phyloP scores from a whole-genome alignment of 495 filamentous ascomycete species.

The Usnea hakonensis region DNA sequence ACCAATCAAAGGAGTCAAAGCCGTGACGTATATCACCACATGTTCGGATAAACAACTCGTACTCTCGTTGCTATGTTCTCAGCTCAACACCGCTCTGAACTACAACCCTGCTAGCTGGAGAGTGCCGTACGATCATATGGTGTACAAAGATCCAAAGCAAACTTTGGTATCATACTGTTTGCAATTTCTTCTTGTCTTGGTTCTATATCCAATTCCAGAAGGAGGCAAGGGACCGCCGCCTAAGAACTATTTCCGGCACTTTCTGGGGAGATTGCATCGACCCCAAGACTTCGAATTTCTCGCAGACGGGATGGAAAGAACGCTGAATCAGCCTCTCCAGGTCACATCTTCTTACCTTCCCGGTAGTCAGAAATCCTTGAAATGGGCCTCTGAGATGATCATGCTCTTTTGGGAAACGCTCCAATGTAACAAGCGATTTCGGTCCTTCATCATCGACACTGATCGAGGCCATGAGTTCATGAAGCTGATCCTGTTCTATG shows the following conservation, averaged over 20 bases:
- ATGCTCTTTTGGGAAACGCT: slow-evolving; percentile 97
- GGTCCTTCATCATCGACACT: slow-evolving; percentile 95
- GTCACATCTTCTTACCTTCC: slow-evolving; percentile 82
- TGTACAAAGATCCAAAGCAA: slow-evolving; percentile 90
- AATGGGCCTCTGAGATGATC: slow-evolving; percentile 92
- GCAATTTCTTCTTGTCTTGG: slow-evolving; percentile 78
- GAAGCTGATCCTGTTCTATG: slow-evolving; percentile 85
- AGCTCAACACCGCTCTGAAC: slow-evolving; percentile 95
- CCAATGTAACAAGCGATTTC: slow-evolving; percentile 96
- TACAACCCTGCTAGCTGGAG: slow-evolving; percentile 95
- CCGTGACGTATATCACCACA: slow-evolving; percentile 82
- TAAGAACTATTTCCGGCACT: slow-evolving; percentile 91
- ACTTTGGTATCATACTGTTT: slow-evolving; percentile 85
- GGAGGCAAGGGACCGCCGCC: slow-evolving; percentile 49
- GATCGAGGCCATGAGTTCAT: slow-evolving; percentile 90
- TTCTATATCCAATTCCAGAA: slow-evolving; percentile 89
- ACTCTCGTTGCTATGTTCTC: slow-evolving; percentile 79
- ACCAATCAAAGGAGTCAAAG: slow-evolving; percentile 76
- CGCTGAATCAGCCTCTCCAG: slow-evolving; percentile 90
- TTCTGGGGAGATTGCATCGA: slow-evolving; percentile 81
- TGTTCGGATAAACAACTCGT: slow-evolving; percentile 87
- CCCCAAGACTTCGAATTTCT: slow-evolving; percentile 98
- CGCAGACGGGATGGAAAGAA: slow-evolving; percentile 88
- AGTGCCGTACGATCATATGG: slow-evolving; percentile 88
- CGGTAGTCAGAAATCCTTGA: slow-evolving; percentile 69